These are phyloP conservation scores for Corylus heterophylla DNA, from an alignment of 306 rosid species.

Conservation along the genomic window DNA sequence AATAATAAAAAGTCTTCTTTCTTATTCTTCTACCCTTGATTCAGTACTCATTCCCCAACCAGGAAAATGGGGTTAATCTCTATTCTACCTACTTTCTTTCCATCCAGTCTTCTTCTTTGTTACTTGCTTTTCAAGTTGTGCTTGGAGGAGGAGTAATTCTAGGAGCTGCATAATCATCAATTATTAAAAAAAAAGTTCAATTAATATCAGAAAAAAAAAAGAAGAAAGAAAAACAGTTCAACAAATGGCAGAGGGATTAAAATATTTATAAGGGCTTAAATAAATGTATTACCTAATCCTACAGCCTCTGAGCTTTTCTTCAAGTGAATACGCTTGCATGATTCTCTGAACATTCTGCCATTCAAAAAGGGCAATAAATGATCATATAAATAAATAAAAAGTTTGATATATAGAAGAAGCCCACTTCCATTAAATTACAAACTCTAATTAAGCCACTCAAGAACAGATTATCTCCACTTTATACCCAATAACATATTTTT, in stretches of 20 bases:
- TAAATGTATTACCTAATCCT: conserved; percentile 26
- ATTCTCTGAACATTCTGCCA: conserved; percentile 45
- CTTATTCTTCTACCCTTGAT: not conserved
- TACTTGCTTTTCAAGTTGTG: not conserved
- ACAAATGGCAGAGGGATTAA: not conserved
- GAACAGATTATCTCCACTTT: not conserved
- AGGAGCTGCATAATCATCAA: conserved; percentile 12
- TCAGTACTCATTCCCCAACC: no score
- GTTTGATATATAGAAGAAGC: not conserved
- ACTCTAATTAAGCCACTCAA: not conserved
- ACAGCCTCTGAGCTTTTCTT: conserved; percentile 42
- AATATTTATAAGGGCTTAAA: not conserved
- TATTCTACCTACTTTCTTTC: not conserved
- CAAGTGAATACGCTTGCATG: conserved; percentile 45
- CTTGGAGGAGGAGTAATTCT: not conserved
- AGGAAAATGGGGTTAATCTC: not conserved
- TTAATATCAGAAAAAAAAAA: not conserved
- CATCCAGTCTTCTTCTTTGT: not conserved
- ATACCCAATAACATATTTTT: no score
- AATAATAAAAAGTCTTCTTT: not conserved
- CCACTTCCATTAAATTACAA: not conserved
- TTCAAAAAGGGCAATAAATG: not conserved
- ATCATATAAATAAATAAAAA: not conserved
- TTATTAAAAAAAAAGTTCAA: no score
- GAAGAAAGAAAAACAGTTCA: not conserved